These are phyloP conservation scores for Withania somnifera DNA, from an alignment of 305 asterid species.

Conservation along the genomic window DNA sequence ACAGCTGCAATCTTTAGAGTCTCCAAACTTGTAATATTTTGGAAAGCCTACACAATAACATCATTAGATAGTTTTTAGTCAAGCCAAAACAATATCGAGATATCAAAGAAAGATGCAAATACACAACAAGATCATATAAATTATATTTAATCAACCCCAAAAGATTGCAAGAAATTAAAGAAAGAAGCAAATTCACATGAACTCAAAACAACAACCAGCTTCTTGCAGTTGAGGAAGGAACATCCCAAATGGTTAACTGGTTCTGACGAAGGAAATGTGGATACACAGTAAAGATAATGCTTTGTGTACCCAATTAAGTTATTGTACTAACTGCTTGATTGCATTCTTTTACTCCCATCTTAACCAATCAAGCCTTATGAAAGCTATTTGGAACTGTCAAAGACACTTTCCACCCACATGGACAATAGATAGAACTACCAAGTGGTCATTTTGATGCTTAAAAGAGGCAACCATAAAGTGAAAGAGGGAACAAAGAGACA, in stretches of 20 bases:
- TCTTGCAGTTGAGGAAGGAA: background rate
- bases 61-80: background rate
- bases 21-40: constrained; percentile 33
- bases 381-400: background rate
- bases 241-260: background rate
- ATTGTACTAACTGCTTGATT: background rate
- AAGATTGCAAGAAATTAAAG: background rate
- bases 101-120: background rate
- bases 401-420: background rate
- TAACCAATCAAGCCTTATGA: background rate
- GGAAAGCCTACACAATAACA: constrained; percentile 23
- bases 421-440: background rate
- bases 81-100: background rate
- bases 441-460: background rate
- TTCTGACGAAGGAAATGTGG: background rate
- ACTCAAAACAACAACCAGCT: background rate
- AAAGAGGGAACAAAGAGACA: background rate
- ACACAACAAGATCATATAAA: background rate
- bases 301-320: background rate
- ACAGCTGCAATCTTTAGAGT: constrained; percentile 21
- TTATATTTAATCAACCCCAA: background rate
- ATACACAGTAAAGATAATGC: background rate
- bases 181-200: background rate
- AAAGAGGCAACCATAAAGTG: background rate
- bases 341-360: background rate